Base-by-base conservation (phyloP, 495 filamentous ascomycete species). In the Talaromyces nanjingensis region DNA sequence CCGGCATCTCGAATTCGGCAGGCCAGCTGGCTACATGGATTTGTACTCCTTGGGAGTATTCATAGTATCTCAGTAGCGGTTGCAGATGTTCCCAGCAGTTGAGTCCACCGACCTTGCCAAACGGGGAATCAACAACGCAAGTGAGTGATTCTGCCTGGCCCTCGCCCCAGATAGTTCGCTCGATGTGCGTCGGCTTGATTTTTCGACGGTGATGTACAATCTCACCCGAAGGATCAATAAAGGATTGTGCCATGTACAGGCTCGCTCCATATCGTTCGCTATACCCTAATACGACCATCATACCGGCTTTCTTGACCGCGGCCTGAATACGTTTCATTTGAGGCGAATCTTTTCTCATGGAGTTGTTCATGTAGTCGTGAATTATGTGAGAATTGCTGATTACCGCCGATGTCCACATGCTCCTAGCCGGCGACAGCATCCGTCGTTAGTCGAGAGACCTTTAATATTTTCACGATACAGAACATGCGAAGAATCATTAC, bases 181-280 rank as follows among this genome's bases (percentile, higher is more conserved):
- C 84, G 70, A 82, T 76, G 64, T 85, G 83, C 18, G 83, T 86
- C 0, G 83, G 79, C 72, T 87, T 87, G 65, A 85, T 72, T 72
- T 86, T 87, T n/a, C 82, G 74, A 2, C 84, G 74, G 54, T 76
- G 70, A 42, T 78, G 71, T 18, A 73, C 61, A 14, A 85, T 64
- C 16, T 76, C 70, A 0, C 84, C 84, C 20, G 74, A 67, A 1
- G 73, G 65, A 6, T 70, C 70, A 66, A 86, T 86, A 63, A 83
- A 73, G 16, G 74, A 73, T 70, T 87, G 82, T 2, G 81, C 70
- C 39, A 86, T 84, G 69, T 83, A 87, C 11, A 85, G 65, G 42
- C 72, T 77, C 63, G 75, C 66, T 6, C 73, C 69, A 52, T 72
- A 70, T 16, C 71, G 69, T 64, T 86, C 84, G 0, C 77, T 76